Conservation (phyloP, 495 filamentous ascomycete genomes). For the Daldinia childiae region DNA sequence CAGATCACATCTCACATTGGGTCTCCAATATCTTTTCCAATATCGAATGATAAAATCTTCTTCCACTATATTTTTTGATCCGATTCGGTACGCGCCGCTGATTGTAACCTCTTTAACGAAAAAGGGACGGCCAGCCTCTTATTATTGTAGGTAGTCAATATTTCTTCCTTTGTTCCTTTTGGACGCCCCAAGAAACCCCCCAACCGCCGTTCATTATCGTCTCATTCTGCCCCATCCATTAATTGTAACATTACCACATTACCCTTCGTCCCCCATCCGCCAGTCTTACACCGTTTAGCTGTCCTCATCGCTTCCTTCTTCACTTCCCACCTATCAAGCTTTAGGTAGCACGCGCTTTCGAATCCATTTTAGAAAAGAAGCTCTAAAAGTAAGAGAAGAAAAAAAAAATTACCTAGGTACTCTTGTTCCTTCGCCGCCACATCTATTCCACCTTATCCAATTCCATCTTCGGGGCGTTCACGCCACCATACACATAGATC, state of each 20-base stretch:
- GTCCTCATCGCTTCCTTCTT: not conserved
- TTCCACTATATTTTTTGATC: constrained; percentile 2
- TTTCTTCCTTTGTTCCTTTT: constrained; percentile 24
- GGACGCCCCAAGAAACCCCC: constrained; percentile 11
- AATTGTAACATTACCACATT: constrained; percentile 9
- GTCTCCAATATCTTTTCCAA: constrained; percentile 9
- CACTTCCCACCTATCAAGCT: not conserved
- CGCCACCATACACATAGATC: constrained; percentile 23
- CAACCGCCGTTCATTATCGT: constrained; percentile 25
- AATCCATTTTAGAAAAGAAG: not conserved
- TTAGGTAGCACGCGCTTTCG: not conserved
- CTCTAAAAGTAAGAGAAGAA: not conserved
- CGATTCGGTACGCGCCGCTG: constrained; percentile 24
- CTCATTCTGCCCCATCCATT: constrained; percentile 14
- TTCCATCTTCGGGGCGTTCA: constrained; percentile 30
- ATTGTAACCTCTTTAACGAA: constrained; percentile 21
- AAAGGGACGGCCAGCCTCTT: constrained; percentile 11
- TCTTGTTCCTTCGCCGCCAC: constrained; percentile 15
- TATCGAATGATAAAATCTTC: constrained; percentile 38
- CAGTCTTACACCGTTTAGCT: constrained; percentile 7
- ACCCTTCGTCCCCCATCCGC: constrained; percentile 3
- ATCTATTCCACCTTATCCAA: constrained; percentile 12
- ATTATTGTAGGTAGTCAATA: constrained; percentile 27
- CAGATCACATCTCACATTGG: constrained; percentile 27
- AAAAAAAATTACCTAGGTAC: not conserved